Base-by-base conservation (phyloP, 805 yeast species). In the Saturnispora gosingensis region DNA sequence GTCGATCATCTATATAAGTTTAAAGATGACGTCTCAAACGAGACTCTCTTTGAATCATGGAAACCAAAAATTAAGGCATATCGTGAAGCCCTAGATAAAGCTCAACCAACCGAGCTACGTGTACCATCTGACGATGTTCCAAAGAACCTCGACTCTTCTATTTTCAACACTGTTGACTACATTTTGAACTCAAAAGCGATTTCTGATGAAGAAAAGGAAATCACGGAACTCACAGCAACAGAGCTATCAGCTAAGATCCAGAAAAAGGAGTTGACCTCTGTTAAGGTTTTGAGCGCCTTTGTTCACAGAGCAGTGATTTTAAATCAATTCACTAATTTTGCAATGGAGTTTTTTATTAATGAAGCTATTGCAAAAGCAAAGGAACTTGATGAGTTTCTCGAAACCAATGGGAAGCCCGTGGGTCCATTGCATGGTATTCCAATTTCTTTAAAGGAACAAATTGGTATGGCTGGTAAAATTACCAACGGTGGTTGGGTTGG, bases 371-470 rank as follows among this genome's bases (percentile, higher is more conserved):
- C 63, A 45, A 70, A 79, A 54, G 85, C 86, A 10, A 59, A 75
- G 58, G 78, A 74, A 59, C 69, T 81, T 55, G 87, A 83, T 67
- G 78, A 78, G 1, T 72, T 73, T 56, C 64, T 70, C 43, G 66
- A 63, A 16, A 69, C 71, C 46, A 71, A 76, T 49, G 81, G 81
- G n/a, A 66, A 74, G 52, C 68, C 80, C 1, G 64, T 77, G 36
- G 89, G 88, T 42, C 85, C 87, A 10, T 66, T 83, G 53, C 88
- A 83, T 58, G 88, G 88, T 43, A 67, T 83, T 39, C 88, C 88
- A 16, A 64, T 83, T 43, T 82, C 88, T 0, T 66, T 83, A 43
- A 83, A 83, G 59, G 88, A 83, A 61, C 88, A 82, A 61, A 74
- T 79, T 62, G 71, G 73, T 52, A 75, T 71, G 59, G 72, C 69